phyloP scores from a whole-genome alignment of 2,329 filamentous ascomycete genomes.

The Fusarium redolens region DNA sequence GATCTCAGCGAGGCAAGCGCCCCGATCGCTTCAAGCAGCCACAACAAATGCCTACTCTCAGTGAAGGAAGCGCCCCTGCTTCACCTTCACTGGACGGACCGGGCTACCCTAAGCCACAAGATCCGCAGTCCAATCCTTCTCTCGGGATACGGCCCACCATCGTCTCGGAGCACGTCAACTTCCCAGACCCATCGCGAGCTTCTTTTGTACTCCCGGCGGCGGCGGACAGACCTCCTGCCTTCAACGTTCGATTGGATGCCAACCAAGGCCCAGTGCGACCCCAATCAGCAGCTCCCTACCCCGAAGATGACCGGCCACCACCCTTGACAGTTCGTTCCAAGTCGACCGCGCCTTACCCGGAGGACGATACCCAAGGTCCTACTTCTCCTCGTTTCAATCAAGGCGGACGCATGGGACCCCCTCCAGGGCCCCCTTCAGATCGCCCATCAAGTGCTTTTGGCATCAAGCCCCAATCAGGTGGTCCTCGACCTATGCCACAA shows the following conservation, averaged over 20 bases:
- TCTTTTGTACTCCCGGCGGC: constrained; percentile 48
- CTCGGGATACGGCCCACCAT: constrained; percentile 54
- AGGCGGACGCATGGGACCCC: constrained; percentile 61
- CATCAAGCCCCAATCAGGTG: constrained; percentile 59
- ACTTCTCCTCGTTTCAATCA: constrained; percentile 57
- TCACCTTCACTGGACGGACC: constrained; percentile 44
- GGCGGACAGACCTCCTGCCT: constrained; percentile 59
- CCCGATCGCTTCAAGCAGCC: constrained; percentile 69
- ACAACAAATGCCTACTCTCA: constrained; percentile 61
- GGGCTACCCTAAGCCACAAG: constrained; percentile 31
- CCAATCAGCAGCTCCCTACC: constrained; percentile 74
- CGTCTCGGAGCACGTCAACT: constrained; percentile 55
- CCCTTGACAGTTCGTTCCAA: constrained; percentile 59
- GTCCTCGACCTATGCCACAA: constrained; percentile 52
- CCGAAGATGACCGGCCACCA: constrained; percentile 72
- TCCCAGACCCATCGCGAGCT: constrained; percentile 60
- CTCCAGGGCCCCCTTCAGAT: constrained; percentile 60
- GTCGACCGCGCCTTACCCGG: constrained; percentile 74
- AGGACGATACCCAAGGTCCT: constrained; percentile 62
- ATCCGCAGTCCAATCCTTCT: constrained; percentile 50
- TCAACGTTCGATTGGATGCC: constrained; percentile 61
- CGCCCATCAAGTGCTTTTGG: constrained; percentile 65
- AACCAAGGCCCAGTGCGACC: constrained; percentile 53
- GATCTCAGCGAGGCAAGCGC: constrained; percentile 72
- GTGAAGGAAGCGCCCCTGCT: constrained; percentile 54